Evolutionary conservation across 2,329 filamentous ascomycete genomes (phyloP), one percentile per base, ranked within the genome.

Genomic region (Cordyceps cateniannulata): DNA sequence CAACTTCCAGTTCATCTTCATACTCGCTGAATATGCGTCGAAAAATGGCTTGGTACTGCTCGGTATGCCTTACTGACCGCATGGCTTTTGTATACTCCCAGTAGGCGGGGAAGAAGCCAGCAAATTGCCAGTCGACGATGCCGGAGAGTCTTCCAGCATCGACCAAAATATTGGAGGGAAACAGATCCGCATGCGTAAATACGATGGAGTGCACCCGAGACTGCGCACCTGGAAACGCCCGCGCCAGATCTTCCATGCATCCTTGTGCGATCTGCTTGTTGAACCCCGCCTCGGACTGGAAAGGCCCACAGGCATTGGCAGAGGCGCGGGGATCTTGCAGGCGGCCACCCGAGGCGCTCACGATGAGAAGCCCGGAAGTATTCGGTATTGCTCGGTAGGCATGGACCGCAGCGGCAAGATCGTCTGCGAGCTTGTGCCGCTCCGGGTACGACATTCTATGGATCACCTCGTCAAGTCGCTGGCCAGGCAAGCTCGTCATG

Each of bases 71-170:
- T 14, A 42, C 55, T 16, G 55, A 58, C 18, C 24, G 47, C 45
- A 67, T 22, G 5, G 65, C 71, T 35, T 72, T 71, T 49, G 70
- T 65, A 52, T 73, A 73, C 48, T 74, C 72, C 72, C 71, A 80
- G 55, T 74, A 75, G n/a, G 70, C 67, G 1, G 77, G 77, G 65
- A 76, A 80, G 76, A 75, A 81, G 1, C 77, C 77, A 24, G 75
- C 69, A 32, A 72, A 70, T 64, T 81, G 78, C 78, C 78, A 81
- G 64, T 80, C 79, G 25, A 81, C 61, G 24, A 81, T 72, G 3
- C 73, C 78, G 47, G 70, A 69, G 18, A 80, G 69, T 42, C 60
- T 48, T 14, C 54, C 47, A 27, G 10, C 25, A 25, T 44, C 32
- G 10, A 75, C 64, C 8, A 74, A 60, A 20, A 75, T 73, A 50